Evolutionary conservation across 2,329 filamentous ascomycete species (phyloP).

Genomic region (Tolypocladium guangdongense): DNA sequence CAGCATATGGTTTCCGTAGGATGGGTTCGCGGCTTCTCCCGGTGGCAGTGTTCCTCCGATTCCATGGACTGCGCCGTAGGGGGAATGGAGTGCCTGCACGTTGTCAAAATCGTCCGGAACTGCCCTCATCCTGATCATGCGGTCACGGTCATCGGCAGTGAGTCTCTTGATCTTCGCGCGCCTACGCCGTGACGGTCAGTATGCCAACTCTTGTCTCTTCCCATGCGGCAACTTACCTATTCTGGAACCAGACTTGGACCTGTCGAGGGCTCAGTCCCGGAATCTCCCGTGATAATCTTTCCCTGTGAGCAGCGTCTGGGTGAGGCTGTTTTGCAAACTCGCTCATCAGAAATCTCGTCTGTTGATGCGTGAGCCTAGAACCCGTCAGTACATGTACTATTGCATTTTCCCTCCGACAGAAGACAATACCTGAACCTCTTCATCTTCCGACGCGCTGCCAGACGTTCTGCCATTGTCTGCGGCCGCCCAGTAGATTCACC

Average conservation of each 20-base stretch:
- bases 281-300: slow-evolving; percentile 79
- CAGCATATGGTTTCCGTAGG: slow-evolving; percentile 51
- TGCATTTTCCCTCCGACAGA: no score
- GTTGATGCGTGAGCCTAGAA: slow-evolving; percentile 77
- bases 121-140: slow-evolving; percentile 62
- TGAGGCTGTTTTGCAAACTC: slow-evolving; percentile 93
- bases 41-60: slow-evolving; percentile 36
- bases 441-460: slow-evolving; percentile 53
- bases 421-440: slow-evolving; percentile 61
- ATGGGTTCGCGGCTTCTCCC: slow-evolving; percentile 34
- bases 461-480: slow-evolving; percentile 45
- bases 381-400: slow-evolving; percentile 20
- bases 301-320: slow-evolving; percentile 82
- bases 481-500: slow-evolving; percentile 23
- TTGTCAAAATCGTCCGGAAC: slow-evolving; percentile 63
- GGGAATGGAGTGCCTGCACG: slow-evolving; percentile 56
- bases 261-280: slow-evolving; percentile 84
- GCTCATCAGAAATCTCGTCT: slow-evolving; percentile 96
- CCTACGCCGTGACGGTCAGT: slow-evolving; percentile 25
- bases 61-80: slow-evolving; percentile 50
- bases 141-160: slow-evolving; percentile 57
- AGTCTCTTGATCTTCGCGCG: slow-evolving; percentile 63
- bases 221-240: slow-evolving; percentile 51
- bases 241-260: slow-evolving; percentile 98
- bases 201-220: neutral